Evolutionary conservation across 1,284 basidiomycete genomes (phyloP).

Genomic region (Ustilago vetiveriae): DNA sequence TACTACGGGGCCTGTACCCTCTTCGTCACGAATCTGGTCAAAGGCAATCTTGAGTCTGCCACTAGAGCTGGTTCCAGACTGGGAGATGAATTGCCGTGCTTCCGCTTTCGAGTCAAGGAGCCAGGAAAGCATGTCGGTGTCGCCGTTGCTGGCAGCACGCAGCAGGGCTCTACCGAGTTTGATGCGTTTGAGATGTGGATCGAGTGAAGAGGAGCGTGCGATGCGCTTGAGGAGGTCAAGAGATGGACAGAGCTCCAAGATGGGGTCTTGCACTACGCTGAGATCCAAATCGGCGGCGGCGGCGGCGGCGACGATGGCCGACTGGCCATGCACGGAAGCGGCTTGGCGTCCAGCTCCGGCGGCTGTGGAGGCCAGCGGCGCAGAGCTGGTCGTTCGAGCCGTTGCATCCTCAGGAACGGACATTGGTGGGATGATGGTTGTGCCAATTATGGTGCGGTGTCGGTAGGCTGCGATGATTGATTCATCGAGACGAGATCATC

Average conservation of each 20-base stretch:
- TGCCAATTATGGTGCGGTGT: too few species aligned
- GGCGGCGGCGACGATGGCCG: too few species aligned
- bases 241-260: slow-evolving; percentile 52
- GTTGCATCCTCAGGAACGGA: background rate
- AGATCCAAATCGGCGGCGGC: slow-evolving; percentile 24
- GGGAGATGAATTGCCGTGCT: slow-evolving; percentile 26
- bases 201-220: slow-evolving; percentile 13
- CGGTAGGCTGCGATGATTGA: background rate
- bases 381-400: background rate
- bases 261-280: slow-evolving; percentile 39
- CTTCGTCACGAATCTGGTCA: slow-evolving; percentile 46
- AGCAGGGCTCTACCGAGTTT: slow-evolving; percentile 43
- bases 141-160: slow-evolving; percentile 50
- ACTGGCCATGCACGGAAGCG: too few species aligned
- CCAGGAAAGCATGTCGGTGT: slow-evolving; percentile 59
- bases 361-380: background rate
- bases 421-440: background rate
- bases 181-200: slow-evolving; percentile 14
- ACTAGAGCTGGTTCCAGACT: slow-evolving; percentile 9
- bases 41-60: slow-evolving; percentile 18
- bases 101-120: slow-evolving; percentile 40
- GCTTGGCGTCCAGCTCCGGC: too few species aligned
- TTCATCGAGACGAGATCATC: background rate
- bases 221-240: slow-evolving; percentile 44
- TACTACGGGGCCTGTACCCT: slow-evolving; percentile 55